phyloP scores from a whole-genome alignment of 352 stramenopile genomes.

The Nothophytophthora sp. region DNA sequence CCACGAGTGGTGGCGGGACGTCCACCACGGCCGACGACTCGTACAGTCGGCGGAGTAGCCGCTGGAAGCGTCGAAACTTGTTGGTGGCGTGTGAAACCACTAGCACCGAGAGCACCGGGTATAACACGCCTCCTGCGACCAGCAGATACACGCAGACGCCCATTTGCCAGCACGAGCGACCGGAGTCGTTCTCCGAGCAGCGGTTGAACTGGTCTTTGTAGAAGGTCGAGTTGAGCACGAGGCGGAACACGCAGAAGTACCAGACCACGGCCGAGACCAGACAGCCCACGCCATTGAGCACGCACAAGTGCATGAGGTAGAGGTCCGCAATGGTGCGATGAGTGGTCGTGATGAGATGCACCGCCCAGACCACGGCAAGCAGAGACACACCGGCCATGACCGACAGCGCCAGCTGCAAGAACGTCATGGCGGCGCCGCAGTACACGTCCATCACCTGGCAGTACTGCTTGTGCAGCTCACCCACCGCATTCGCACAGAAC shows the following conservation, averaged over 20 bases:
- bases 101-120: conserved; percentile 61
- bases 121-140: conserved; percentile 50
- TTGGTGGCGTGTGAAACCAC: conserved; percentile 57
- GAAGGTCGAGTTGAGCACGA: conserved; percentile 68
- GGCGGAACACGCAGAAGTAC: conserved; percentile 71
- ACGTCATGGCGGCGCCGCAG: conserved; percentile 54
- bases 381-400: conserved; percentile 48
- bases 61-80: conserved; percentile 67
- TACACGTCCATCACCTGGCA: conserved; percentile 76
- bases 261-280: conserved; percentile 51
- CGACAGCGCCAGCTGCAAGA: conserved; percentile 62
- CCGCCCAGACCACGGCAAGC: conserved; percentile 46
- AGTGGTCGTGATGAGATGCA: conserved; percentile 50
- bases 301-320: conserved; percentile 74
- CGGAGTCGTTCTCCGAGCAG: conserved; percentile 54
- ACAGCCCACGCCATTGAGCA: conserved; percentile 54
- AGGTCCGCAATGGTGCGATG: conserved; percentile 66
- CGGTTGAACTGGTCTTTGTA: conserved; percentile 83
- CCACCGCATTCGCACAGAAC: conserved; percentile 55
- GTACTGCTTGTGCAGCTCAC: conserved; percentile 75
- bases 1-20: conserved; percentile 31
- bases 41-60: conserved; percentile 40
- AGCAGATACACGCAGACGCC: conserved; percentile 60
- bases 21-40: conserved; percentile 59
- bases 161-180: conserved; percentile 77